Conservation (phyloP, 176 grass and related monocot species). For the Elaeis guineensis region DNA sequence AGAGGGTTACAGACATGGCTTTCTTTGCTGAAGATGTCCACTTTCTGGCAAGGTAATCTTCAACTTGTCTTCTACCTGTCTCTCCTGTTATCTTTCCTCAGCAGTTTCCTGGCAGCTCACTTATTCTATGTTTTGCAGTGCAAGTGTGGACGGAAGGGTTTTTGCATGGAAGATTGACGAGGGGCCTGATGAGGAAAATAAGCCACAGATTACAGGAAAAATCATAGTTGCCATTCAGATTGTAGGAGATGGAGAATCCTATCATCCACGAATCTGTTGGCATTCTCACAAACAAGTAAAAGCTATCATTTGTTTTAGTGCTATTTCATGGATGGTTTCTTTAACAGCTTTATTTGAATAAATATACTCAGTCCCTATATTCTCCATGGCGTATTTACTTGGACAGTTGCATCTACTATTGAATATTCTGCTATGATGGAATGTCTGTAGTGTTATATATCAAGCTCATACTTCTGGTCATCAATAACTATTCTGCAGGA, state of each 20-base stretch:
- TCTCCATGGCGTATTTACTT: no score
- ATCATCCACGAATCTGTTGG: constrained; percentile 93
- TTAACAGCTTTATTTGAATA: no score
- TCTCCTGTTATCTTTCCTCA: not conserved
- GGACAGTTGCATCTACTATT: no score
- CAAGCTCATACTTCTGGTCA: no score
- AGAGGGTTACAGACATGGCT: constrained; percentile 98
- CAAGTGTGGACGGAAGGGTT: constrained; percentile 83
- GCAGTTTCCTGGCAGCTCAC: constrained; percentile 10
- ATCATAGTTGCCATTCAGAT: constrained; percentile 72
- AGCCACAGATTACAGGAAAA: constrained; percentile 80
- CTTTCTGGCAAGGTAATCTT: constrained; percentile 73
- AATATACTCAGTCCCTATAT: no score
- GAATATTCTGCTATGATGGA: no score
- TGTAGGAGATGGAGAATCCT: constrained; percentile 58
- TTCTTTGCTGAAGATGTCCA: constrained; percentile 99
- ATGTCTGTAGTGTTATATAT: no score
- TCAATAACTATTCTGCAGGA: constrained; percentile 29
- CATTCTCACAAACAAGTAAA: constrained; percentile 96
- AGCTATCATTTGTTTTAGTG: constrained; percentile 7
- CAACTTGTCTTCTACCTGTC: constrained; percentile 15
- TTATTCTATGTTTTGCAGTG: constrained; percentile 32
- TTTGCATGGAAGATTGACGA: constrained; percentile 97
- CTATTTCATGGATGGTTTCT: no score
- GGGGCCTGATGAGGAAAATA: constrained; percentile 76